Base-by-base conservation (phyloP, 768 basidiomycete species). In the Podaxis mareebaensis region DNA sequence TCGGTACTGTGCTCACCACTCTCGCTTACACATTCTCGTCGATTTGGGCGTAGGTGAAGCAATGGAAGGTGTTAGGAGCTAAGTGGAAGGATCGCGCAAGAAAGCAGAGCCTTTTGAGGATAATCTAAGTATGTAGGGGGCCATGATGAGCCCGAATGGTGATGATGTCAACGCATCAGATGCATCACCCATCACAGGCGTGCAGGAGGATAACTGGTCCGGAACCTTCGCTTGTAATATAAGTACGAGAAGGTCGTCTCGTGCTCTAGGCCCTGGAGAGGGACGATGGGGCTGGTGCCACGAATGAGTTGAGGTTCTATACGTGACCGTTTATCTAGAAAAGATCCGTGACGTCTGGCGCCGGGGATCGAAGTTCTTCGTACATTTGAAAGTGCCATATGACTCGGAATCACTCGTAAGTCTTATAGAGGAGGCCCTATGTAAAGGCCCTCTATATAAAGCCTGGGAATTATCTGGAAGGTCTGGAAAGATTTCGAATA, bases 1-100 rank as follows among this genome's bases (percentile, higher is more conserved):
- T 51, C 22, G 3, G 49, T 20, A 33, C 10, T 20, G 2, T 17
- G n/a, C 61, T 51, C 54, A 57, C 61, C 61, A 63, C 81, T 87
- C 86, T 69, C 82, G 80, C 71, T 75, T 76, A 65, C 86, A 88
- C 86, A 88, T 88, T 26, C n/a, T 65, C 28, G 58, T 40, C 26
- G n/a, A 3, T 15, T 56, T 22, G 2, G 20, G 17, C 1, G 38
- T 26, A 24, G 48, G 24, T 51, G 24, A 51, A 12, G 6, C 12
- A 17, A 24, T 24, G 54, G 11, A 22, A 40, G 30, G 53, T 13
- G 7, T 12, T 17, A 20, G 53, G 26, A 8, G 30, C 4, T 2
- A 33, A 53, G 52, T n/a, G 52, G 33, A 54, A 10, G 30, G 33
- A 54, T 54, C 8, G 53, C n/a, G 17, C 53, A n/a, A 22, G 54